A percentile compares a stretch with the other conserved stretches of the same genome.
Evolutionary conservation across 179 eudicot genomes (phyloP).

Genomic region (Corrigiola litoralis): DNA sequence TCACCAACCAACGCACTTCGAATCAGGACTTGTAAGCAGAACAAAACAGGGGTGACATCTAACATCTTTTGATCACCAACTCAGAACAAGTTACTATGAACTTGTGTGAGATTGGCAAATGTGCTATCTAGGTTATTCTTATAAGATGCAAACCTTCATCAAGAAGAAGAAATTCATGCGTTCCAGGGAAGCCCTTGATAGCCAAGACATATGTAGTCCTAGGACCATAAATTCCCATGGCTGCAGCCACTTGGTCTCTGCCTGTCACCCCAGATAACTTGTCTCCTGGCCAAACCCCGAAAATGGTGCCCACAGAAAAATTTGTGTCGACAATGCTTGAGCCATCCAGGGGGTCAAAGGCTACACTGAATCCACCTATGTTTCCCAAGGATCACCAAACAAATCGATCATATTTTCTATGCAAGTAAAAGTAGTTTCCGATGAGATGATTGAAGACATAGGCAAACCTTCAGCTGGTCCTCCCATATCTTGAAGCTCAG

Average conservation of each 20-base stretch:
- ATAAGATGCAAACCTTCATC: conserved; percentile 65
- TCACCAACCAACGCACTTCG: neutral
- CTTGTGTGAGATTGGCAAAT: neutral
- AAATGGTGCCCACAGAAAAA: conserved; percentile 97
- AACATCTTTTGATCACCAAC: no score
- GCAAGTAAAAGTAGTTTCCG: neutral
- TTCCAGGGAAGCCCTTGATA: conserved; percentile 79
- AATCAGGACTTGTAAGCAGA: neutral
- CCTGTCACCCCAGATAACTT: conserved; percentile 95
- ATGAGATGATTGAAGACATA: neutral
- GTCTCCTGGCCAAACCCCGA: conserved; percentile 99
- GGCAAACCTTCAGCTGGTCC: conserved; percentile 77
- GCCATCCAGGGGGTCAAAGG: conserved; percentile 98
- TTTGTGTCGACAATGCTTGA: conserved; percentile 98
- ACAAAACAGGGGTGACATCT: neutral
- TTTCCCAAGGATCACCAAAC: neutral
- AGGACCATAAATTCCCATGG: conserved; percentile 99
- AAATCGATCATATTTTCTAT: neutral
- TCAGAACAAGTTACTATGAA: no score
- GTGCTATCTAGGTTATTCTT: neutral
- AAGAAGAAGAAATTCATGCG: conserved; percentile 97
- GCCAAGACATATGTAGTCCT: conserved; percentile 96
- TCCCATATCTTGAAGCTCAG: conserved; percentile 98
- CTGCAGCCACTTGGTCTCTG: conserved; percentile 94
- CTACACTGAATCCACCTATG: conserved; percentile 97